phyloP scores from a whole-genome alignment of 805 yeast genomes.

The Kodamaea kakaduensis region DNA sequence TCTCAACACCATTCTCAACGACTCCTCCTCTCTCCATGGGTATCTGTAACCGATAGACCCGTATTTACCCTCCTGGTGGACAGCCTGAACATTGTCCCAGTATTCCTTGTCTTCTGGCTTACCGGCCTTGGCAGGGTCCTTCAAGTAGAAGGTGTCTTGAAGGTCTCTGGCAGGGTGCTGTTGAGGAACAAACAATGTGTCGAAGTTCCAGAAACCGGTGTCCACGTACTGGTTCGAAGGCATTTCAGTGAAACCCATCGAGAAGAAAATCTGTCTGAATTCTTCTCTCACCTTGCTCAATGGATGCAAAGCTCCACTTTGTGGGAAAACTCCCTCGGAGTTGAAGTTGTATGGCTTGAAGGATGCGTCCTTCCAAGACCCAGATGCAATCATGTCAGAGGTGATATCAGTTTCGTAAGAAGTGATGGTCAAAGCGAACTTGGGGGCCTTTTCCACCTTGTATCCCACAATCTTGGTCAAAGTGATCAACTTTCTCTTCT shows the following conservation, averaged over 20 bases:
- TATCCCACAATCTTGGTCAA: conserved; percentile 73
- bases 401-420: conserved; percentile 92
- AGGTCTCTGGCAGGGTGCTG: conserved; percentile 99
- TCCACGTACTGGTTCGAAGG: conserved; percentile 98
- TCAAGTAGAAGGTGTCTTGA: conserved; percentile 96
- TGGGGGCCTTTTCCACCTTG: conserved; percentile 72
- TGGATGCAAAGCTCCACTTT: conserved; percentile 94
- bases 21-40: conserved; percentile 92
- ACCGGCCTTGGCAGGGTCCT: conserved; percentile 82
- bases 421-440: conserved; percentile 76
- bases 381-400: conserved; percentile 80
- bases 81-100: conserved; percentile 73
- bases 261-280: conserved; percentile 94
- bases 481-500: conserved; percentile 83
- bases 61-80: conserved; percentile 84
- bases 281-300: conserved; percentile 95
- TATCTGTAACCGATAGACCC: conserved; percentile 98
- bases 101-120: conserved; percentile 78
- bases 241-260: conserved; percentile 98
- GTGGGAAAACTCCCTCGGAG: conserved; percentile 86
- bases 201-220: conserved; percentile 98
- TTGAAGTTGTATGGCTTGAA: conserved; percentile 96
- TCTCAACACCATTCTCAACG: conserved; percentile 87
- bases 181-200: conserved; percentile 94
- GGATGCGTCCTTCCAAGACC: conserved; percentile 75